phyloP scores from a whole-genome alignment of 257 asterid species.

The Pogostemon cablin region DNA sequence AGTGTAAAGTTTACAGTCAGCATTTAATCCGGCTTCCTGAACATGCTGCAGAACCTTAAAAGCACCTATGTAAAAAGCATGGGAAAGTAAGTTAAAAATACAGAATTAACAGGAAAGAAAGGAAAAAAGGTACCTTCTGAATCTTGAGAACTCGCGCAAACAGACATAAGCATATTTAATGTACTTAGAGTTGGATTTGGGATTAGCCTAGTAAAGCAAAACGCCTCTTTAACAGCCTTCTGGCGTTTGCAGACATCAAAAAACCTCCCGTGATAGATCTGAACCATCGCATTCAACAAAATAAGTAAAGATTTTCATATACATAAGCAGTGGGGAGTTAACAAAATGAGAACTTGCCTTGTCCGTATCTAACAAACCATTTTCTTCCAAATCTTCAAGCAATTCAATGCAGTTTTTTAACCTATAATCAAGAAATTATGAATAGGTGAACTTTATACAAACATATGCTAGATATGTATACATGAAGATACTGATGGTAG shows the following conservation, averaged over 20 bases:
- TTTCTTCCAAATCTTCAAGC: slow-evolving; percentile 87
- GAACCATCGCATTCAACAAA: slow-evolving; percentile 35
- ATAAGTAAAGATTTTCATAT: slow-evolving; percentile 28
- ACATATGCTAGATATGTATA: slow-evolving; percentile 14
- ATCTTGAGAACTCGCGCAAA: slow-evolving; percentile 83
- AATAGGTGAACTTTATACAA: slow-evolving; percentile 27
- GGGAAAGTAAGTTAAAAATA: slow-evolving; percentile 32
- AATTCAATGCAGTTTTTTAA: slow-evolving; percentile 73
- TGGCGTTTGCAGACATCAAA: slow-evolving; percentile 77
- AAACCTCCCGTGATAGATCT: slow-evolving; percentile 87
- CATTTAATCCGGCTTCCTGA: slow-evolving; percentile 64
- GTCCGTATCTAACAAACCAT: slow-evolving; percentile 76
- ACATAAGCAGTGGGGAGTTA: slow-evolving; percentile 25
- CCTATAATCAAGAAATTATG: slow-evolving; percentile 47
- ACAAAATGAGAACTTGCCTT: slow-evolving; percentile 53
- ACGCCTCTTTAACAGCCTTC: slow-evolving; percentile 84
- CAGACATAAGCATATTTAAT: slow-evolving; percentile 97
- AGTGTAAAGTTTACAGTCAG: slow-evolving; percentile 97
- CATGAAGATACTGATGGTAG: slow-evolving; percentile 5
- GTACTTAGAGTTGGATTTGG: slow-evolving; percentile 91
- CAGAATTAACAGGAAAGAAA: slow-evolving; percentile 10
- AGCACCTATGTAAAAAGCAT: slow-evolving; percentile 63
- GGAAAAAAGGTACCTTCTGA: slow-evolving; percentile 60
- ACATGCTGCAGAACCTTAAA: slow-evolving; percentile 73
- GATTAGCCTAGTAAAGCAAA: slow-evolving; percentile 77